Base-by-base conservation (phyloP, 129 eudicot species). In the Flaveria bidentis region DNA sequence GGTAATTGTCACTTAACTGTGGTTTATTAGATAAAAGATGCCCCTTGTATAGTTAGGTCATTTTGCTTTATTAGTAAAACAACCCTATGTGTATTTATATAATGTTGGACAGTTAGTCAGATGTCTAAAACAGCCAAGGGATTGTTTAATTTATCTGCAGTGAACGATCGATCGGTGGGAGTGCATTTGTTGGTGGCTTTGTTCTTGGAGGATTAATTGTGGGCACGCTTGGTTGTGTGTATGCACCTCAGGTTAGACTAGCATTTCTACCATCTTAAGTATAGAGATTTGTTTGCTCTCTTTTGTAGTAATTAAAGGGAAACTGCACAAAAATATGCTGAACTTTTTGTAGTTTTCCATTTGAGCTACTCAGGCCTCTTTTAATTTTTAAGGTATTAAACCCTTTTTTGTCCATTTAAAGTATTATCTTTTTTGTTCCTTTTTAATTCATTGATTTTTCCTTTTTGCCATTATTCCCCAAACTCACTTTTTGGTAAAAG, bases 191-290 rank as follows among this genome's bases (percentile, higher is more conserved):
- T 65, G 87, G 95, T 41, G 97, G 97, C 67, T 92, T 92, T 64
- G 72, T 92, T 60, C 84, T 92, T 66, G 96, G 96, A 69, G 97
- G 96, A 70, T 55, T 92, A 66, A 61, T 92, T 77, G 85, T 82
- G 63, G 97, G 97, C 82, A 82, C 97, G 12, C 89, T 92, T 75
- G 96, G 96, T 50, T 85, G 86, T 86, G 92, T 92, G 41, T 92
- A 80, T 85, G 97, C 96, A 67, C 95, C 97, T 82, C 86, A 92
- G 97, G 97, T 89, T 71, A 68, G 22, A 44, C 49, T 47, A 62
- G 13, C 65, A 60, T 13, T 60, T 5, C 65, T 60, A 58, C 66
- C 39, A 60, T 60, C 39, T 60, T 7, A 23, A 60, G 4, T 60
- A 25, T 25, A 0, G 1, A 11, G n/a, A 30, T 30, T 63, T 30